Conservation (phyloP, 192 early-diverging fungal genomes). For the Coemansia sp. region DNA sequence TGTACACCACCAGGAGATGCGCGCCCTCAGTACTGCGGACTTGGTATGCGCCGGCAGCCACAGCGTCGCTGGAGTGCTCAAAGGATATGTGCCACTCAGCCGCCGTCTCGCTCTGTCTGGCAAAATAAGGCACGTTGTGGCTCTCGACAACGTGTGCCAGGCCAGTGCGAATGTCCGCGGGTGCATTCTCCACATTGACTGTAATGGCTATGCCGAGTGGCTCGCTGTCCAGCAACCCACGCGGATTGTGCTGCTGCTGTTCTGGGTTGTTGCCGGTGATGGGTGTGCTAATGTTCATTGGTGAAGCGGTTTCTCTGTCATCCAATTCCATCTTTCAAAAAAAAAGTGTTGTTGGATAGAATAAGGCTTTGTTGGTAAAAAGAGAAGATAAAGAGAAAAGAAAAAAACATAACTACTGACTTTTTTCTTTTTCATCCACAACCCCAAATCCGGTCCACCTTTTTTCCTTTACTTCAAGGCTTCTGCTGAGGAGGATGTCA, state of each 20-base stretch:
- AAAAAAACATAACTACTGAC: not conserved
- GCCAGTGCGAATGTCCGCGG: slow-evolving; percentile 32
- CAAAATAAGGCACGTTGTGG: slow-evolving; percentile 43
- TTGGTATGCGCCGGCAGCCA: slow-evolving; percentile 18
- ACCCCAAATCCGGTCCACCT: not conserved
- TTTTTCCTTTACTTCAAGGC: not conserved
- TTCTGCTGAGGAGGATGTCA: too few relatives aligned
- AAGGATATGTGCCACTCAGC: slow-evolving; percentile 38
- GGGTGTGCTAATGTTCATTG: slow-evolving; percentile 48
- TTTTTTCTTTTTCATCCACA: not conserved
- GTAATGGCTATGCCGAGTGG: slow-evolving; percentile 32
- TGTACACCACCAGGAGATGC: slow-evolving; percentile 27
- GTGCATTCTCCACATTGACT: slow-evolving; percentile 30
- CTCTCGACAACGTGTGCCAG: slow-evolving; percentile 30
- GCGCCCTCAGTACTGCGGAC: slow-evolving; percentile 10
- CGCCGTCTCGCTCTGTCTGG: not conserved
- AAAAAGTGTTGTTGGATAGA: not conserved
- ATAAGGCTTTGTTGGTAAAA: not conserved
- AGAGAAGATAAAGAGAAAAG: not conserved
- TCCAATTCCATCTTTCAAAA: slow-evolving; percentile 1
- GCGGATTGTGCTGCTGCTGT: not conserved
- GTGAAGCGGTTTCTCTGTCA: slow-evolving; percentile 18
- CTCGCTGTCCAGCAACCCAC: slow-evolving; percentile 33
- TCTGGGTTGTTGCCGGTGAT: not conserved
- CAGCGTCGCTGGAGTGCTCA: slow-evolving; percentile 18